Evolutionary conservation across 441 rosid genomes (phyloP).

Genomic region (Sinapis alba): DNA sequence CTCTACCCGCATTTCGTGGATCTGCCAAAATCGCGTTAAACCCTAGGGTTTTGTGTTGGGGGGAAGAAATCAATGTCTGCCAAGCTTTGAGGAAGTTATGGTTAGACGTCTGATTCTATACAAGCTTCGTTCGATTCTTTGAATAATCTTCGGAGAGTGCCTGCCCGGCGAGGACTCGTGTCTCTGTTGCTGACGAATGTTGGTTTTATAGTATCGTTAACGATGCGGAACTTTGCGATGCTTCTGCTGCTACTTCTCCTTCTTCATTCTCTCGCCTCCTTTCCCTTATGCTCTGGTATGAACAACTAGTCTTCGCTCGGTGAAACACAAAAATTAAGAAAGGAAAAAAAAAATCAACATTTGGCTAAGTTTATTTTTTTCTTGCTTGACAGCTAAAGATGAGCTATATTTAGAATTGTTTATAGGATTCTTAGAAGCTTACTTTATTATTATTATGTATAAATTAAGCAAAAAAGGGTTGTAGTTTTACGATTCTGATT

Average conservation of each 20-base stretch:
- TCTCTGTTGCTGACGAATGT: slow-evolving; percentile 49
- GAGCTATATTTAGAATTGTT: slow-evolving; percentile 41
- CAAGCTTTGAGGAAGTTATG: slow-evolving; percentile 44
- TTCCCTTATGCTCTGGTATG: slow-evolving; percentile 44
- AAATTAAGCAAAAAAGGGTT: slow-evolving; percentile 34
- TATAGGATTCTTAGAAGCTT: slow-evolving; percentile 23
- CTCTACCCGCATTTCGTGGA: slow-evolving; percentile 71
- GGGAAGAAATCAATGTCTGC: slow-evolving; percentile 32
- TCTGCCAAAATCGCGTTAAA: slow-evolving; percentile 46
- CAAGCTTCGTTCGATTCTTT: background rate
- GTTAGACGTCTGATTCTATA: slow-evolving; percentile 21
- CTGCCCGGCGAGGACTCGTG: no score
- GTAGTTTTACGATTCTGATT: no score
- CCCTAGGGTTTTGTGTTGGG: slow-evolving; percentile 54
- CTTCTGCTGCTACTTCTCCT: slow-evolving; percentile 47
- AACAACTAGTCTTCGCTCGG: background rate
- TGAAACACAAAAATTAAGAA: background rate
- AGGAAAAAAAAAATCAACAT: background rate
- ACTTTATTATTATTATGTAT: slow-evolving; percentile 22
- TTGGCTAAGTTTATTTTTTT: background rate
- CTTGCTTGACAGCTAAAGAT: slow-evolving; percentile 36
- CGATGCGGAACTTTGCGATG: slow-evolving; percentile 49
- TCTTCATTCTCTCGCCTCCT: slow-evolving; percentile 46
- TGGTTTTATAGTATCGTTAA: slow-evolving; percentile 45
- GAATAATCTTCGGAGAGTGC: slow-evolving; percentile 28